These are phyloP conservation scores for Talaromyces sp. DNA, from an alignment of 2,329 filamentous ascomycete genomes.

Conservation along the genomic window DNA sequence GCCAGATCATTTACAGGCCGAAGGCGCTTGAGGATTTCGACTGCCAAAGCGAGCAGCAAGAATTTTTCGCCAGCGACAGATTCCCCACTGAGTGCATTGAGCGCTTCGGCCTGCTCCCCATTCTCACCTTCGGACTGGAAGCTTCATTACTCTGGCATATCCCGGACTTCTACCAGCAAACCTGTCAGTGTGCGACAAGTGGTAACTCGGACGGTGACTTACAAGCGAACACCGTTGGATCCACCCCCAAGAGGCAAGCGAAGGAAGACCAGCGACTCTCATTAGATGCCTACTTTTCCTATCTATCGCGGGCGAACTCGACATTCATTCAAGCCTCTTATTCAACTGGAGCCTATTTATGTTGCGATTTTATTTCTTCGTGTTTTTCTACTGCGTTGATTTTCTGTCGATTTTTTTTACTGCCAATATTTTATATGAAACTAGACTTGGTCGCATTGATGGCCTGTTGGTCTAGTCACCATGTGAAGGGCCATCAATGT, in stretches of 20 bases:
- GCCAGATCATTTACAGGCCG: constrained; percentile 54
- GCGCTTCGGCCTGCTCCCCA: constrained; percentile 60
- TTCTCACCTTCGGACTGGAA: constrained; percentile 82
- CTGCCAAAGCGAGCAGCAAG: constrained; percentile 53
- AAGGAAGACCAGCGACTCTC: constrained; percentile 55
- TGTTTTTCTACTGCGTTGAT: not conserved
- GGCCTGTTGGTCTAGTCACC: not conserved
- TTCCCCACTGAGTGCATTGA: constrained; percentile 57
- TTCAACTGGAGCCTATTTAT: not conserved
- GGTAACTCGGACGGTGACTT: constrained; percentile 89
- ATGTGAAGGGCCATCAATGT: not conserved
- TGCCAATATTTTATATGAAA: not conserved
- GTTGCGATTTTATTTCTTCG: not conserved
- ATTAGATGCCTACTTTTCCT: not conserved
- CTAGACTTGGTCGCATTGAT: constrained; percentile 1
- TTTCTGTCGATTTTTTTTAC: not conserved
- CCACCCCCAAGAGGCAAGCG: constrained; percentile 90
- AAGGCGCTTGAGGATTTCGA: constrained; percentile 68
- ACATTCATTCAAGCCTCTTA: not conserved
- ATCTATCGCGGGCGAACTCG: not conserved
- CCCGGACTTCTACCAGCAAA: constrained; percentile 59
- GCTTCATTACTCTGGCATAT: constrained; percentile 55
- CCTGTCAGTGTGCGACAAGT: constrained; percentile 74
- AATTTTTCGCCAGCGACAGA: constrained; percentile 56
- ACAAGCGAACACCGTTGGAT: constrained; percentile 70